Conservation (phyloP, 148 eudicot genomes). For the Rhododendron molle region DNA sequence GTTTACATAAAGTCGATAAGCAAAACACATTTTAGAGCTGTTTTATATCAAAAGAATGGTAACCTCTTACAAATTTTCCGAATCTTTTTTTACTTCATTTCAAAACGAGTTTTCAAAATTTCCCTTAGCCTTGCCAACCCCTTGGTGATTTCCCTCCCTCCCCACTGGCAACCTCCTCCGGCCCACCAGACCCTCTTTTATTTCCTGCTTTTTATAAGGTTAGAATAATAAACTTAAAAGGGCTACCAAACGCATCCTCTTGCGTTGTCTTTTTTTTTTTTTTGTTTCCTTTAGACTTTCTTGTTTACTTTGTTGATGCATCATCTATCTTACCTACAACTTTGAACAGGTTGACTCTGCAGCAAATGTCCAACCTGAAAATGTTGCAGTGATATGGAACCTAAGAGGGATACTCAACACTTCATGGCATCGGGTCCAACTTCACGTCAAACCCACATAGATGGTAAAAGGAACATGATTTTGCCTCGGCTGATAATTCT, state of each 20-base stretch:
- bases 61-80: no score
- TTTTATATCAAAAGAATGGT: no score
- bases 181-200: no score
- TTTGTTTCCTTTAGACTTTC: not conserved
- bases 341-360: constrained; percentile 66
- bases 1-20: no score
- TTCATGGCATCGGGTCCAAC: constrained; percentile 88
- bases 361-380: constrained; percentile 91
- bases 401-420: constrained; percentile 90
- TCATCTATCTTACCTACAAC: not conserved
- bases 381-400: constrained; percentile 76
- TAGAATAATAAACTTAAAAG: no score
- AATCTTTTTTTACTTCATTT: no score
- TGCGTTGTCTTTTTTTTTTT: no score
- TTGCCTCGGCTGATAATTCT: not conserved
- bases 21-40: not conserved
- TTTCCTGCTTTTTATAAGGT: no score
- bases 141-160: no score
- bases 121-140: no score
- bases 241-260: no score
- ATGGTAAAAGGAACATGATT: not conserved
- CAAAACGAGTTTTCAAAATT: not conserved
- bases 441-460: constrained; percentile 26
- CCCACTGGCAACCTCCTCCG: no score
- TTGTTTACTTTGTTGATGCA: not conserved